These are phyloP conservation scores for Suhomyces sp. DNA, from an alignment of 805 yeast species.

Conservation along the genomic window DNA sequence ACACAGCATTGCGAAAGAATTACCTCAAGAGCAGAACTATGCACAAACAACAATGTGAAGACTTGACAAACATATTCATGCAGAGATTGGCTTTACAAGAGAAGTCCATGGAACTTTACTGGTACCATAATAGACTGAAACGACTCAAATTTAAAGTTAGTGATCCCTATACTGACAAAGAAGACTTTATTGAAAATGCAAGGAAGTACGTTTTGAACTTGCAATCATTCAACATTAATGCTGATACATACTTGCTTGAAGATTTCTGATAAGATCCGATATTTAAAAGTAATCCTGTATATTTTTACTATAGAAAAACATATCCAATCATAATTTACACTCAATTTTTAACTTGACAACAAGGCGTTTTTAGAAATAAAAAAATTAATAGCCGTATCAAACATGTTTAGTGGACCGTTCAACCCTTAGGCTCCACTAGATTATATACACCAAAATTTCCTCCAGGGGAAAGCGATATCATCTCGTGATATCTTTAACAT, in stretches of 20 bases:
- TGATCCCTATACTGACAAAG: constrained; percentile 1
- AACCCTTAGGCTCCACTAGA: too few species aligned
- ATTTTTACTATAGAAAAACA: too few species aligned
- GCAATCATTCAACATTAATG: constrained; percentile 13
- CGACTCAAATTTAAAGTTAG: not conserved
- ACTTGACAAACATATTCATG: constrained; percentile 7
- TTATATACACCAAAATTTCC: too few species aligned
- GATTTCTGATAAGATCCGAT: constrained; percentile 4
- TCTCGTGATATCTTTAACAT: too few species aligned
- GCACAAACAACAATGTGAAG: constrained; percentile 4
- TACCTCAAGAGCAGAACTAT: constrained; percentile 3
- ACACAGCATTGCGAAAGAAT: not conserved
- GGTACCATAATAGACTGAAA: not conserved
- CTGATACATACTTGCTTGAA: constrained; percentile 12
- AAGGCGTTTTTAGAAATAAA: too few species aligned
- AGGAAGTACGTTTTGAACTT: constrained; percentile 11
- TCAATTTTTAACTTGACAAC: too few species aligned
- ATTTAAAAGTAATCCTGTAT: too few species aligned
- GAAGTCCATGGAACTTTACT: not conserved
- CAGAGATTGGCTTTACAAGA: constrained; percentile 11
- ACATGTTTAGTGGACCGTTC: too few species aligned
- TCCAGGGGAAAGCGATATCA: too few species aligned
- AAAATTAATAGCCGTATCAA: too few species aligned
- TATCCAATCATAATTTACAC: too few species aligned
- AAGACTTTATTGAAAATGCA: not conserved